Evolutionary conservation across 129 eudicot genomes (phyloP).

Genomic region (Pseudognaphalium luteoalbum): DNA sequence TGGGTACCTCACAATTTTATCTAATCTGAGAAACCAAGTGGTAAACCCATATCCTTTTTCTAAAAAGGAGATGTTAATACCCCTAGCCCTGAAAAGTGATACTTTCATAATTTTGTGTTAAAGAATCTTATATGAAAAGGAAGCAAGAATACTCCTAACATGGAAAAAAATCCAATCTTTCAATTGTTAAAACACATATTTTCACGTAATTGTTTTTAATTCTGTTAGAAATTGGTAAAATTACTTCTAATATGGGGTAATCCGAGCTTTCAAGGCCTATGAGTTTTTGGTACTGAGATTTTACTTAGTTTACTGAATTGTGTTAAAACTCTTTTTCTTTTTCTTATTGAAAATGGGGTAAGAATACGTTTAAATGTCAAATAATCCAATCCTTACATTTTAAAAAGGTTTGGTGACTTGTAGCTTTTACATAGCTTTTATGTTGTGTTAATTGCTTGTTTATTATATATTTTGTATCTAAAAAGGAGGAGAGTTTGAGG

Average conservation of each 20-base stretch:
- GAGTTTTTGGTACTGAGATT: not conserved
- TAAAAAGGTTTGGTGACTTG: not conserved
- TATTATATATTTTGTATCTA: not conserved
- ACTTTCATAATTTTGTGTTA: not conserved
- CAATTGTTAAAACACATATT: not conserved
- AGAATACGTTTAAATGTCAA: too few relatives aligned
- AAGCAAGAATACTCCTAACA: not conserved
- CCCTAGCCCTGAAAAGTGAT: not conserved
- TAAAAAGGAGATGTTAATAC: constrained; percentile 1
- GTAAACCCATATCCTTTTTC: not conserved
- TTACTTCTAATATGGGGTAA: not conserved
- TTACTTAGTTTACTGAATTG: not conserved
- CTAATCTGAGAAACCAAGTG: not conserved
- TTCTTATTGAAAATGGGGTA: too few relatives aligned
- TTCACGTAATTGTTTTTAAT: not conserved
- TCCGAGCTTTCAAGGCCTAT: not conserved
- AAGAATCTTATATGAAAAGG: not conserved
- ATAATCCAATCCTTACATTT: too few relatives aligned
- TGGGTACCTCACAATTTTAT: not conserved
- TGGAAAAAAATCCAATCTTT: constrained; percentile 7
- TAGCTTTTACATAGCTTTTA: not conserved
- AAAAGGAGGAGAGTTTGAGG: constrained; percentile 71
- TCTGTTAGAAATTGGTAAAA: not conserved
- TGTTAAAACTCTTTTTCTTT: not conserved
- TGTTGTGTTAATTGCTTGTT: not conserved